phyloP scores from a whole-genome alignment of 495 filamentous ascomycete genomes.

The Usnea hakonensis region DNA sequence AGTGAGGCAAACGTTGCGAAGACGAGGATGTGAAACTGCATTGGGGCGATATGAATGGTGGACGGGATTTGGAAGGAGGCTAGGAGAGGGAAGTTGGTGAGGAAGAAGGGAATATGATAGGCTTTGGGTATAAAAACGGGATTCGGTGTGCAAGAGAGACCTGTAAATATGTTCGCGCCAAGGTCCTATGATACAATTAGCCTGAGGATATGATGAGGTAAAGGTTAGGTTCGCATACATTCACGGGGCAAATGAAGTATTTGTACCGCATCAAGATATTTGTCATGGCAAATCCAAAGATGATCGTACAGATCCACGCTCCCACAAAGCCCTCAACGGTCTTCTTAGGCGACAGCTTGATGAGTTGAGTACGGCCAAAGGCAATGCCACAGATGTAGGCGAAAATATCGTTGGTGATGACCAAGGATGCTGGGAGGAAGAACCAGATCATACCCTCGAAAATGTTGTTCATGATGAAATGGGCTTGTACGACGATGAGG shows the following conservation, averaged over 20 bases:
- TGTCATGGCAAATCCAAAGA: slow-evolving; percentile 76
- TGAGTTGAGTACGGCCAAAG: slow-evolving; percentile 92
- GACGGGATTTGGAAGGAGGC: slow-evolving; percentile 38
- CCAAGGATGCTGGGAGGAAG: slow-evolving; percentile 89
- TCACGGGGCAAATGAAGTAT: slow-evolving; percentile 98
- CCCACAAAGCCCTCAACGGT: slow-evolving; percentile 97
- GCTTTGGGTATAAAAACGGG: slow-evolving; percentile 77
- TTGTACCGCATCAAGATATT: slow-evolving; percentile 85
- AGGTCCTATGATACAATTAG: slow-evolving; percentile 51
- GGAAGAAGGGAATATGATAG: slow-evolving; percentile 70
- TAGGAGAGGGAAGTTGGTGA: slow-evolving; percentile 36
- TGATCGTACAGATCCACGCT: slow-evolving; percentile 90
- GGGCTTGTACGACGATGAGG: slow-evolving; percentile 93
- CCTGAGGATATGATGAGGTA: background rate
- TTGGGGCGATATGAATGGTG: slow-evolving; percentile 63
- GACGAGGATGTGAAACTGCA: slow-evolving; percentile 89
- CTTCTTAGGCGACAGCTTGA: slow-evolving; percentile 98
- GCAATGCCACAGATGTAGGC: slow-evolving; percentile 97
- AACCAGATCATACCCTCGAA: slow-evolving; percentile 99
- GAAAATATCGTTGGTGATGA: slow-evolving; percentile 98
- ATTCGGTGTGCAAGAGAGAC: slow-evolving; percentile 88
- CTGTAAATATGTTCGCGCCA: slow-evolving; percentile 82
- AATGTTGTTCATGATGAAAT: slow-evolving; percentile 99
- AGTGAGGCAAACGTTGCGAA: slow-evolving; percentile 93
- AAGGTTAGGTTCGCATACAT: slow-evolving; percentile 39